A percentile compares a stretch with the other conserved stretches of the same genome.
phyloP scores from a whole-genome alignment of 306 rosid species.

The Canavalia gladiata region DNA sequence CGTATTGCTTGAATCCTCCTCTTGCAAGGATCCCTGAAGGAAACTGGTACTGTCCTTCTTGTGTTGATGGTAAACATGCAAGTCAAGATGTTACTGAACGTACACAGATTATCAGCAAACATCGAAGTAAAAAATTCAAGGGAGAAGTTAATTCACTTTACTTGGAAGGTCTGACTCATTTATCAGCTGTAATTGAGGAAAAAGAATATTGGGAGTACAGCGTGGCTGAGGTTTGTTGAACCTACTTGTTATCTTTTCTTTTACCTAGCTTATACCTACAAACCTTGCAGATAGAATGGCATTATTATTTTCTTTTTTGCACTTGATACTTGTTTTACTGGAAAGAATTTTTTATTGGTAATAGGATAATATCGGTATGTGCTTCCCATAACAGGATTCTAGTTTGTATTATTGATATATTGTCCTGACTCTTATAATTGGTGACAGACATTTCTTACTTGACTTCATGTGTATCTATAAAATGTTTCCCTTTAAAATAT shows the following conservation, averaged over 20 bases:
- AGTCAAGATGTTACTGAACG: conserved; percentile 63
- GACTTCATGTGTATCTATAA: conserved; percentile 35
- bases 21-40: conserved; percentile 99
- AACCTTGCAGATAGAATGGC: conserved; percentile 10
- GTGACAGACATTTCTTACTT: conserved; percentile 31
- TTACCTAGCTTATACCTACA: conserved; percentile 18
- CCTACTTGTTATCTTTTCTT: conserved; percentile 41
- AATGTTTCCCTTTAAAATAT: conserved; percentile 29
- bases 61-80: conserved; percentile 68
- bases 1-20: conserved; percentile 98
- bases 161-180: conserved; percentile 75
- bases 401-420: conserved; percentile 21
- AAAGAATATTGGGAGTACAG: conserved; percentile 92
- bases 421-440: conserved; percentile 18
- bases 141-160: conserved; percentile 78
- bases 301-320: conserved; percentile 12
- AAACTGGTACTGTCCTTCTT: conserved; percentile 99
- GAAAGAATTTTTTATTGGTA: conserved; percentile 2
- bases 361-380: conserved; percentile 21
- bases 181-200: conserved; percentile 82
- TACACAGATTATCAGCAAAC: conserved; percentile 54
- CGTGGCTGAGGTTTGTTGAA: conserved; percentile 74
- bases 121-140: conserved; percentile 65
- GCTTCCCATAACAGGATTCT: conserved; percentile 19
- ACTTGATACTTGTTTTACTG: conserved; percentile 24